phyloP scores from a whole-genome alignment of 2,329 filamentous ascomycete species.

The Ophiostoma quercus region DNA sequence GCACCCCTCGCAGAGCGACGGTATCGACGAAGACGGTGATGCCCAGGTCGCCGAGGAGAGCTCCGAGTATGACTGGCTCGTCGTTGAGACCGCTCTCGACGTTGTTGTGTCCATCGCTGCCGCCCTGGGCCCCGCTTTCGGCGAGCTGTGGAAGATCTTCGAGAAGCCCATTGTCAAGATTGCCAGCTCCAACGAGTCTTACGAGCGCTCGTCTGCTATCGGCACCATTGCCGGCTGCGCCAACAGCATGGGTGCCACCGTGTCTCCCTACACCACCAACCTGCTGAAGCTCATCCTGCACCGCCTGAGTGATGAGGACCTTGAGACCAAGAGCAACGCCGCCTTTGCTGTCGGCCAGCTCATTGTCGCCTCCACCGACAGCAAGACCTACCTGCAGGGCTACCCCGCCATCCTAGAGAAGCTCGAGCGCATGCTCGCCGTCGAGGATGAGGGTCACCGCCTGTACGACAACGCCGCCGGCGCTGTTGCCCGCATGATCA shows the following conservation, averaged over 20 bases:
- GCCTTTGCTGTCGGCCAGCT: slow-evolving; percentile 86
- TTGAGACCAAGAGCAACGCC: slow-evolving; percentile 90
- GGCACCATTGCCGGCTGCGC: slow-evolving; percentile 90
- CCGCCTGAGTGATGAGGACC: slow-evolving; percentile 81
- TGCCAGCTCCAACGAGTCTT: slow-evolving; percentile 74
- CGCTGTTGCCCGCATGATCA: slow-evolving; percentile 87
- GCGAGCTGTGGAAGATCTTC: slow-evolving; percentile 90
- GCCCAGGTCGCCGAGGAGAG: slow-evolving; percentile 66
- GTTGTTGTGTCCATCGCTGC: slow-evolving; percentile 79
- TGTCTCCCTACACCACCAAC: slow-evolving; percentile 71
- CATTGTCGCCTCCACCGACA: slow-evolving; percentile 71
- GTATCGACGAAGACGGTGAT: slow-evolving; percentile 75
- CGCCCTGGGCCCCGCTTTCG: slow-evolving; percentile 74
- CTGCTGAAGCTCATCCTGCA: slow-evolving; percentile 79
- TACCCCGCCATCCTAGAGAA: slow-evolving; percentile 76
- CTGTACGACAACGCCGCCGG: slow-evolving; percentile 91
- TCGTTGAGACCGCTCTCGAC: slow-evolving; percentile 90
- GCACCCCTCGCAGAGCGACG: slow-evolving; percentile 88
- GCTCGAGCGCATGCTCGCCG: slow-evolving; percentile 77
- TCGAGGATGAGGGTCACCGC: slow-evolving; percentile 60
- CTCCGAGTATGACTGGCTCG: slow-evolving; percentile 96
- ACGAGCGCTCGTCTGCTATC: slow-evolving; percentile 84
- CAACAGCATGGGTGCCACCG: slow-evolving; percentile 73
- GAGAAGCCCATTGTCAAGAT: slow-evolving; percentile 88
- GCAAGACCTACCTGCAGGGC: slow-evolving; percentile 65